These are phyloP conservation scores for Teratosphaeria nubilosa DNA, from an alignment of 2,329 filamentous ascomycete genomes.

Conservation along the genomic window DNA sequence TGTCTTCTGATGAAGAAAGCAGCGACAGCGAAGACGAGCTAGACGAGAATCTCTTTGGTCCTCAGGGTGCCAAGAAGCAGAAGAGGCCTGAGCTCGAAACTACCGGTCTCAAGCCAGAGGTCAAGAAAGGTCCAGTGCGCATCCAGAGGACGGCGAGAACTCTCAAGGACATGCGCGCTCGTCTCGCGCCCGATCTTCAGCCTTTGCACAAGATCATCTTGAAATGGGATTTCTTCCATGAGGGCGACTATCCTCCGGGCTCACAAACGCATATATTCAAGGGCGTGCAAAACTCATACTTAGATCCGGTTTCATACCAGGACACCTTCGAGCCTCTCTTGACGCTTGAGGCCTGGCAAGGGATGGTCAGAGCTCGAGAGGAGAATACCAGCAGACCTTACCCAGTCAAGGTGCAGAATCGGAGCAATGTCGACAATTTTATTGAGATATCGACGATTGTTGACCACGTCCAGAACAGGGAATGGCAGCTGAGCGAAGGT, in stretches of 20 bases:
- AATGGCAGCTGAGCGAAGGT: conserved; percentile 66
- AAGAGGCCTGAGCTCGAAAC: conserved; percentile 23
- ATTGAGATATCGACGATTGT: conserved; percentile 83
- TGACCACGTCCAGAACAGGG: conserved; percentile 57
- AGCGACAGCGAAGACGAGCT: conserved; percentile 29
- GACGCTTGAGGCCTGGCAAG: conserved; percentile 89
- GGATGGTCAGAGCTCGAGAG: conserved; percentile 80
- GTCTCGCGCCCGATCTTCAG: conserved; percentile 80
- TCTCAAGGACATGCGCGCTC: conserved; percentile 86
- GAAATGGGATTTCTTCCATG: conserved; percentile 89
- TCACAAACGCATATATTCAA: conserved; percentile 60
- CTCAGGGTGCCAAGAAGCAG: conserved; percentile 38
- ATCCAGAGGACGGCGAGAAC: conserved; percentile 73
- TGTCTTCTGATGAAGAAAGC: conserved; percentile 60
- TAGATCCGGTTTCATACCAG: conserved; percentile 69
- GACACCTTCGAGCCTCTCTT: conserved; percentile 83
- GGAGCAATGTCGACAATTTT: conserved; percentile 84
- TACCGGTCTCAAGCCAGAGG: conserved; percentile 29
- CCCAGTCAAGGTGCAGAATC: conserved; percentile 76
- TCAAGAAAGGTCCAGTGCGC: conserved; percentile 64
- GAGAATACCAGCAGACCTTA: conserved; percentile 73
- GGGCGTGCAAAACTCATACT: conserved; percentile 67
- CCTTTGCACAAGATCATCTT: conserved; percentile 76
- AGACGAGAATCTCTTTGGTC: conserved; percentile 54
- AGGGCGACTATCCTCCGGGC: conserved; percentile 72